Evolutionary conservation across 192 early-diverging fungal species (phyloP).

Genomic region (Backusella australiensis): DNA sequence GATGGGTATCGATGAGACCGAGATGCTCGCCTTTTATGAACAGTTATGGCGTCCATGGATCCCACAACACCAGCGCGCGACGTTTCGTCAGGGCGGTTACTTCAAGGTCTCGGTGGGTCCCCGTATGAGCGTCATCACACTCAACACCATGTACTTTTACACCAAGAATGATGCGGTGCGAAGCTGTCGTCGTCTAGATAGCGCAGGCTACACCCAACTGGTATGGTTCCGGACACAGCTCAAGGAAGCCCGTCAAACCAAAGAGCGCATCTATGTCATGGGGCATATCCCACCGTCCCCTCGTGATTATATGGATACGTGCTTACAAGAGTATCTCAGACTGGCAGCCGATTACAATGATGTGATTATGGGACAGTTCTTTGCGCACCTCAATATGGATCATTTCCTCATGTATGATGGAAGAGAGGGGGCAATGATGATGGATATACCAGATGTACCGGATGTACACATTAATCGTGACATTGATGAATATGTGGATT

Average conservation of each 20-base stretch:
- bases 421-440: not conserved
- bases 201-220: not conserved
- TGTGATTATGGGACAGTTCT: slow-evolving; percentile 63
- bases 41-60: slow-evolving; percentile 55
- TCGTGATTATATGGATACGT: slow-evolving; percentile 39
- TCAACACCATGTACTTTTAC: slow-evolving; percentile 74
- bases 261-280: slow-evolving; percentile 51
- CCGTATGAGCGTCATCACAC: slow-evolving; percentile 49
- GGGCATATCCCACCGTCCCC: slow-evolving; percentile 64
- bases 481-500: slow-evolving; percentile 23
- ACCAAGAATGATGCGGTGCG: slow-evolving; percentile 64
- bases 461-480: slow-evolving; percentile 27
- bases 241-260: slow-evolving; percentile 37
- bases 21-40: not conserved
- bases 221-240: slow-evolving; percentile 61
- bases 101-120: slow-evolving; percentile 52
- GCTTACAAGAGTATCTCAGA: slow-evolving; percentile 35
- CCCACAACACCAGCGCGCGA: slow-evolving; percentile 55
- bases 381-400: slow-evolving; percentile 74
- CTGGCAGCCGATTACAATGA: slow-evolving; percentile 44
- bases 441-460: not conserved
- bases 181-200: slow-evolving; percentile 62
- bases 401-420: slow-evolving; percentile 23
- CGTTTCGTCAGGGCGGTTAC: slow-evolving; percentile 66
- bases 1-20: slow-evolving; percentile 24